Conservation (phyloP, 2,329 filamentous ascomycete genomes). For the Apiospora sp. region DNA sequence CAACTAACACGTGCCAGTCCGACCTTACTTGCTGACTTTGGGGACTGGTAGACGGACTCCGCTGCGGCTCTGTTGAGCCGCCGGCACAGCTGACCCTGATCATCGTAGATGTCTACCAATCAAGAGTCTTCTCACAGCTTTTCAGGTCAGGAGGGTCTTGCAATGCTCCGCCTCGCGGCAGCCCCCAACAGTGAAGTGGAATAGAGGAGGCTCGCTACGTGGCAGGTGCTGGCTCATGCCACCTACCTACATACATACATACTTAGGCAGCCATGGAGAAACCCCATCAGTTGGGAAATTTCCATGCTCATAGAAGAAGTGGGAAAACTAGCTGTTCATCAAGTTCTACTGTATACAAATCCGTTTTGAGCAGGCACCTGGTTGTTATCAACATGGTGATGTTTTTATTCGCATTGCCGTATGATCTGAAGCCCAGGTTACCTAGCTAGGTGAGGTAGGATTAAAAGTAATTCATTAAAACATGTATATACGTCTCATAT, state of each 20-base stretch:
- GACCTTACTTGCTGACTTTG: not conserved
- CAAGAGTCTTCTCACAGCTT: not conserved
- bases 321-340: not conserved
- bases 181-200: not conserved
- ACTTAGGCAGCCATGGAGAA: not conserved
- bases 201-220: not conserved
- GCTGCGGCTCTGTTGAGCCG: not conserved
- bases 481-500: slow-evolving; percentile 9
- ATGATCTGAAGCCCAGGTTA: not conserved
- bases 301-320: not conserved
- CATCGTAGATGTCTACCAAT: not conserved
- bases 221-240: not conserved
- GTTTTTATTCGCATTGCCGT: too few species aligned
- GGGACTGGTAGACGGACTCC: not conserved
- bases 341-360: not conserved
- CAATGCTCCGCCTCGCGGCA: not conserved
- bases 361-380: not conserved
- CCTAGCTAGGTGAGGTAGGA: not conserved
- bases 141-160: not conserved
- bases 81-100: not conserved
- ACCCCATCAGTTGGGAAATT: not conserved
- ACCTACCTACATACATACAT: not conserved
- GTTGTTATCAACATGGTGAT: not conserved
- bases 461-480: slow-evolving; percentile 8
- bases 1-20: not conserved